A percentile compares a stretch with the other conserved stretches of the same genome.
Conservation (phyloP, 768 basidiomycete species). For the Collybia sordida region DNA sequence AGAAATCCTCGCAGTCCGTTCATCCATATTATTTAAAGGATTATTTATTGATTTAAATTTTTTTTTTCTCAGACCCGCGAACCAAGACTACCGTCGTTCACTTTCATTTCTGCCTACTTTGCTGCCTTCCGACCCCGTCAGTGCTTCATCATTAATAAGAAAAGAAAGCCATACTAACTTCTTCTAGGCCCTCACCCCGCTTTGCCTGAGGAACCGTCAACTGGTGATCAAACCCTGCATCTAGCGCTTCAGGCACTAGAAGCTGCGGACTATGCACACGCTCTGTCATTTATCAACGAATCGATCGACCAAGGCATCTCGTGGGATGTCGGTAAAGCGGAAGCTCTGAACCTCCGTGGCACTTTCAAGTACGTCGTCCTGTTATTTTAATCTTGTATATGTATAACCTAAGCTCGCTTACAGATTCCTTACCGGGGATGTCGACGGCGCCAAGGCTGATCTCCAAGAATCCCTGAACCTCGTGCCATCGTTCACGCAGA, state of each 20-base stretch:
- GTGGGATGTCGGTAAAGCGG: constrained; percentile 71
- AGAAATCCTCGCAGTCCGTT: constrained; percentile 66
- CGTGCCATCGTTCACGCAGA: constrained; percentile 73
- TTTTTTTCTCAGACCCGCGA: constrained; percentile 56
- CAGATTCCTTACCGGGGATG: constrained; percentile 88
- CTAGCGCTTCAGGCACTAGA: constrained; percentile 81
- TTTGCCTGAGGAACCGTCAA: constrained; percentile 72
- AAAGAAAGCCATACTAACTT: neutral
- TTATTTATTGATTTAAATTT: neutral
- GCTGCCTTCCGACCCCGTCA: constrained; percentile 91
- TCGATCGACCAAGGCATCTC: constrained; percentile 86
- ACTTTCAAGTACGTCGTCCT: constrained; percentile 80
- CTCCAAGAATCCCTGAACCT: constrained; percentile 74
- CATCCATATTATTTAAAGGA: neutral
- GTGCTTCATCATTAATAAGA: constrained; percentile 24
- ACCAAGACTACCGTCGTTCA: constrained; percentile 81
- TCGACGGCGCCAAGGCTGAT: constrained; percentile 80
- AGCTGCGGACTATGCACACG: constrained; percentile 82
- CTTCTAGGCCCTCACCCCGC: constrained; percentile 59
- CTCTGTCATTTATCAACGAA: constrained; percentile 78
- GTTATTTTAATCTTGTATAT: neutral
- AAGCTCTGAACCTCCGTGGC: constrained; percentile 89
- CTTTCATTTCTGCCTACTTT: constrained; percentile 94
- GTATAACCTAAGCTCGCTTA: neutral
- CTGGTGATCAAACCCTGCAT: constrained; percentile 81